Percentiles rank a stretch among this genome's conserved stretches.
These are phyloP conservation scores for Kodamaea suecica DNA, from an alignment of 1,139 yeast genomes.

Conservation along the genomic window DNA sequence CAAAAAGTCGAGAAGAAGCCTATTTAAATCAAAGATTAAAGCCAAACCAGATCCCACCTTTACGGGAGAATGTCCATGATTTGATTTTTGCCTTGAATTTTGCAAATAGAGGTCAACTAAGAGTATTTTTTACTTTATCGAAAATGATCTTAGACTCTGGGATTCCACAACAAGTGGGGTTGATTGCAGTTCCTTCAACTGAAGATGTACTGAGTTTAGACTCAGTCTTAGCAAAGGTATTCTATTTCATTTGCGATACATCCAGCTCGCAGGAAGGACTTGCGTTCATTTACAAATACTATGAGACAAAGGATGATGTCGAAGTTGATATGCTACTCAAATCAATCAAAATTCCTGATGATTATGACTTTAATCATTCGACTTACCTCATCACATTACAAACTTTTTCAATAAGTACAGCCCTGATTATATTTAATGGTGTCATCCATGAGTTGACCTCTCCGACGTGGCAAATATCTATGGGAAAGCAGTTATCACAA, in stretches of 20 bases:
- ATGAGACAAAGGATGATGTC: slow-evolving; percentile 25
- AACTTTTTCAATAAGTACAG: slow-evolving; percentile 40
- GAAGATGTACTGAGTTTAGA: slow-evolving; percentile 23
- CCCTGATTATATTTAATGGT: slow-evolving; percentile 72
- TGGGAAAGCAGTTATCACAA: slow-evolving; percentile 39
- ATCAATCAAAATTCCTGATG: slow-evolving; percentile 17
- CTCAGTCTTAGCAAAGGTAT: slow-evolving; percentile 27
- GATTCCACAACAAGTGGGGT: slow-evolving; percentile 77
- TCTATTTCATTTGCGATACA: slow-evolving; percentile 33
- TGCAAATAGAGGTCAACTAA: slow-evolving; percentile 46
- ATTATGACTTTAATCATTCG: slow-evolving; percentile 11
- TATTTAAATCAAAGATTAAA: slow-evolving; percentile 27
- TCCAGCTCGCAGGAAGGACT: slow-evolving; percentile 36
- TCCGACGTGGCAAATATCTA: slow-evolving; percentile 37
- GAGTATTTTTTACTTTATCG: slow-evolving; percentile 46
- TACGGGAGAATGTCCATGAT: slow-evolving; percentile 74
- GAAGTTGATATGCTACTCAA: slow-evolving; percentile 27
- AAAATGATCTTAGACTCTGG: slow-evolving; percentile 53
- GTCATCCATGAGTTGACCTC: slow-evolving; percentile 45
- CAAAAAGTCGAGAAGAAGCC: slow-evolving; percentile 42
- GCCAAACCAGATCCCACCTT: slow-evolving; percentile 64
- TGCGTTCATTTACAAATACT: slow-evolving; percentile 40
- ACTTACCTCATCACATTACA: slow-evolving; percentile 16
- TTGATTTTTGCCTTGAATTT: slow-evolving; percentile 69
- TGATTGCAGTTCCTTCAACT: slow-evolving; percentile 55